A percentile compares a stretch with the other conserved stretches of the same genome.
These are phyloP conservation scores for Fusarium sp. DNA, from an alignment of 2,329 filamentous ascomycete genomes.

Conservation along the genomic window DNA sequence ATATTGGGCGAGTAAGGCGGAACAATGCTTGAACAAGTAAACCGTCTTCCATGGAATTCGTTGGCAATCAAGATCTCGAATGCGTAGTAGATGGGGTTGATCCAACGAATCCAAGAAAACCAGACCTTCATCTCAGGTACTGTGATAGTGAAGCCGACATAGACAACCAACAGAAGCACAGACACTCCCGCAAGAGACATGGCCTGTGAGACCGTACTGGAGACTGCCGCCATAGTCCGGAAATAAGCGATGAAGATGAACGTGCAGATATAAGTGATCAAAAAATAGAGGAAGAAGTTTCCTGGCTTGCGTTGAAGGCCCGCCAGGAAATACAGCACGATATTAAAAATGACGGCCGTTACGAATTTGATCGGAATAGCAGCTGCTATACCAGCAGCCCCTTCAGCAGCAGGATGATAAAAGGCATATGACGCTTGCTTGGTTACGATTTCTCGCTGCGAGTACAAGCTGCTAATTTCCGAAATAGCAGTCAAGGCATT, in stretches of 20 bases:
- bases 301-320: conserved; percentile 70
- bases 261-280: conserved; percentile 77
- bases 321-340: conserved; percentile 72
- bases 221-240: conserved; percentile 79
- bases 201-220: conserved; percentile 73
- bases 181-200: conserved; percentile 67
- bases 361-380: conserved; percentile 72
- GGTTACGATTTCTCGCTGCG: conserved; percentile 63
- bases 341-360: conserved; percentile 65
- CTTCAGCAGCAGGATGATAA: conserved; percentile 68
- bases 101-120: conserved; percentile 82
- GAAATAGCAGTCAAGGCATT: conserved; percentile 71
- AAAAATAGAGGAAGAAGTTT: conserved; percentile 82
- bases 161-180: conserved; percentile 68
- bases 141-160: conserved; percentile 44
- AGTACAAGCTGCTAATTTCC: conserved; percentile 65
- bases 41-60: conserved; percentile 74
- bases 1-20: conserved; percentile 61
- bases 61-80: conserved; percentile 82
- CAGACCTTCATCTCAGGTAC: conserved; percentile 68
- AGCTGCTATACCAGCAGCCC: conserved; percentile 66
- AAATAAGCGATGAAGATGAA: conserved; percentile 84
- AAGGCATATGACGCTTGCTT: conserved; percentile 65
- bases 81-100: conserved; percentile 80
- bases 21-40: conserved; percentile 67